Conservation (phyloP, 192 early-diverging fungal genomes). For the Coemansia umbellata region DNA sequence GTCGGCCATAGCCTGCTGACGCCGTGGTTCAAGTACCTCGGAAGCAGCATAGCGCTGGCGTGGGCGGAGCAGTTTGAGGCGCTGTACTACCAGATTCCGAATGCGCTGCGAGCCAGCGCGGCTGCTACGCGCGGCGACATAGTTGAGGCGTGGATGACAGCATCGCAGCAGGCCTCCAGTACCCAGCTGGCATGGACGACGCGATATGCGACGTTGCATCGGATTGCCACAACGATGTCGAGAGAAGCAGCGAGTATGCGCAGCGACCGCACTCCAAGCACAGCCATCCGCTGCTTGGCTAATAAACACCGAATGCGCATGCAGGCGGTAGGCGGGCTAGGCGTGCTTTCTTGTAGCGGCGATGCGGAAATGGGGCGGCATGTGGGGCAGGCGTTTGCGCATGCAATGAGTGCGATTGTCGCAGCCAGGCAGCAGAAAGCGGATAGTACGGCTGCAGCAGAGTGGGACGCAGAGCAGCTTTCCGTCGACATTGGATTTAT, state of each 20-base stretch:
- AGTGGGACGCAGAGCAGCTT: constrained; percentile 34
- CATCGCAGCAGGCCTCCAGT: background rate
- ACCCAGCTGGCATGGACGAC: background rate
- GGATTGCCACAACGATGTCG: constrained; percentile 6
- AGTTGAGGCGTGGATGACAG: constrained; percentile 22
- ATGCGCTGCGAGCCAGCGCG: constrained; percentile 2
- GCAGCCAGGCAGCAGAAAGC: background rate
- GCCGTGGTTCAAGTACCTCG: constrained; percentile 30
- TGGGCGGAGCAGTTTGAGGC: constrained; percentile 25
- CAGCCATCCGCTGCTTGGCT: constrained; percentile 10
- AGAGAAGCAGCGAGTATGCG: background rate
- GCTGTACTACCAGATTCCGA: constrained; percentile 24
- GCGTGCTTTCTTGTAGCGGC: background rate
- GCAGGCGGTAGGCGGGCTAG: constrained; percentile 36
- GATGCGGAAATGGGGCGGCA: background rate
- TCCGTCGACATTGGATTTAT: constrained; percentile 20
- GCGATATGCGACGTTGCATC: constrained; percentile 29
- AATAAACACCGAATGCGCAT: constrained; percentile 17
- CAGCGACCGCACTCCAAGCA: constrained; percentile 2
- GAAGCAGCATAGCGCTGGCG: constrained; percentile 4
- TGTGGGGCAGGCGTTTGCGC: constrained; percentile 7
- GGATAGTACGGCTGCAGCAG: background rate
- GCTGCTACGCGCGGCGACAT: constrained; percentile 31
- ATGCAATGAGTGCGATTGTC: background rate
- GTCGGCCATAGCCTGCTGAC: constrained; percentile 5